Conservation (phyloP, 2,329 filamentous ascomycete genomes). For the Anisogramma anomala region DNA sequence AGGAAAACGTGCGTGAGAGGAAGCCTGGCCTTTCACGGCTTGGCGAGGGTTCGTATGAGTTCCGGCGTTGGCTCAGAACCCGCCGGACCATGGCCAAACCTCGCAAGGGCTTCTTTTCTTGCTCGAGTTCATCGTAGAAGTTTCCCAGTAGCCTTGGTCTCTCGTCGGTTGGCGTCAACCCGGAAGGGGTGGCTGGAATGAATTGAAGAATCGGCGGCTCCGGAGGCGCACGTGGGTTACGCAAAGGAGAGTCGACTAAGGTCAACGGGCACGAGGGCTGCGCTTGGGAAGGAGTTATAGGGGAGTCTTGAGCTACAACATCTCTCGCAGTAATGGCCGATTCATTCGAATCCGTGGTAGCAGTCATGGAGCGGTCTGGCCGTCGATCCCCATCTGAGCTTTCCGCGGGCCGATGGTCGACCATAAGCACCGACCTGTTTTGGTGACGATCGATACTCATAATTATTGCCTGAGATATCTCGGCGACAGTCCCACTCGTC, state of each 20-base stretch:
- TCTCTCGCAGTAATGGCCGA: neutral
- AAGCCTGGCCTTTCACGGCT: conserved; percentile 29
- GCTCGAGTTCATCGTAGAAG: conserved; percentile 34
- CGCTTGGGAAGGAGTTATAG: conserved; percentile 43
- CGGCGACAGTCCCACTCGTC: conserved; percentile 46
- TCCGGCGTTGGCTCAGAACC: conserved; percentile 39
- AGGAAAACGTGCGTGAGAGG: conserved; percentile 40
- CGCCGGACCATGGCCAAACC: conserved; percentile 41
- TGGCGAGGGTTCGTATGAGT: conserved; percentile 31
- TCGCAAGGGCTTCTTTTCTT: conserved; percentile 33
- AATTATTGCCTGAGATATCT: conserved; percentile 51
- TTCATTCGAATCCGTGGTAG: conserved; percentile 15
- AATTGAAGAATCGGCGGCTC: conserved; percentile 44
- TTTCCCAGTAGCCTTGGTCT: conserved; percentile 41
- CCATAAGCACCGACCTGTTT: conserved; percentile 51
- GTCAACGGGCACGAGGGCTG: conserved; percentile 37
- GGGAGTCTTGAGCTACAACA: conserved; percentile 20
- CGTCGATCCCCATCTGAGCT: conserved; percentile 26
- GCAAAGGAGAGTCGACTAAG: conserved; percentile 48
- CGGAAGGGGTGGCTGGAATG: conserved; percentile 52
- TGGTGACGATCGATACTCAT: conserved; percentile 53
- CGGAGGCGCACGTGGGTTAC: conserved; percentile 50
- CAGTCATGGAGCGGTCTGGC: conserved; percentile 21
- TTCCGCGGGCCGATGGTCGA: conserved; percentile 43
- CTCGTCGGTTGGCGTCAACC: conserved; percentile 43